Evolutionary conservation across 2,329 filamentous ascomycete genomes (phyloP).

Genomic region (Phoma sp.): DNA sequence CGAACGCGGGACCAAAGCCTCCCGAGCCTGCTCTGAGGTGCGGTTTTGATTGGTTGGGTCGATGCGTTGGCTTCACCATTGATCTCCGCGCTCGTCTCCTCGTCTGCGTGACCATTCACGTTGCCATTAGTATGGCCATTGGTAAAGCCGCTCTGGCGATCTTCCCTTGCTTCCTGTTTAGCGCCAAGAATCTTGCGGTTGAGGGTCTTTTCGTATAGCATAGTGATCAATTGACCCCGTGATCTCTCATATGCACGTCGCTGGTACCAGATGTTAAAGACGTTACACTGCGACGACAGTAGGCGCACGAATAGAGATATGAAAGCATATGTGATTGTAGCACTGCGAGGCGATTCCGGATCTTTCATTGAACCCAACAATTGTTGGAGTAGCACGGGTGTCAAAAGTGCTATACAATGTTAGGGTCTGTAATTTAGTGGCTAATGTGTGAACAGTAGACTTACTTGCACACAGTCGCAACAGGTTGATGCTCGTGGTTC

Average conservation of each 20-base stretch:
- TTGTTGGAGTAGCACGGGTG: constrained; percentile 75
- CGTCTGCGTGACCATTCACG: constrained; percentile 22
- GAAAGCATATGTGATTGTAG: constrained; percentile 70
- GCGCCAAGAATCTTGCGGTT: constrained; percentile 63
- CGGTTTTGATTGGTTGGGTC: constrained; percentile 9
- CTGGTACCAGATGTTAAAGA: constrained; percentile 82
- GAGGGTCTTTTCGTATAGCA: constrained; percentile 81
- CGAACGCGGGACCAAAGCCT: constrained; percentile 20
- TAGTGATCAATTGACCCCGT: constrained; percentile 84
- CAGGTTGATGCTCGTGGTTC: constrained; percentile 70
- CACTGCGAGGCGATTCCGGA: constrained; percentile 57
- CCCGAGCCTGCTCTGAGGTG: constrained; percentile 10
- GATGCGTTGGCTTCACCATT: constrained; percentile 9
- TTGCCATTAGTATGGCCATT: constrained; percentile 20
- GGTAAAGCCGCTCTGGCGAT: constrained; percentile 25
- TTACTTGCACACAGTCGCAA: constrained; percentile 66
- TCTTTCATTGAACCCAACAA: constrained; percentile 72
- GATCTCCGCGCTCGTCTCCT: constrained; percentile 17
- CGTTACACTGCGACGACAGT: constrained; percentile 68
- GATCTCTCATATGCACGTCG: constrained; percentile 84
- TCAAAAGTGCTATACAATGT: constrained; percentile 49
- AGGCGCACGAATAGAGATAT: constrained; percentile 68
- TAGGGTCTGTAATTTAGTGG: not conserved
- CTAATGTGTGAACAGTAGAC: constrained; percentile 17
- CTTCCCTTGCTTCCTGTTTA: constrained; percentile 42